Conservation (phyloP, 306 rosid genomes). For the Delonix regia region DNA sequence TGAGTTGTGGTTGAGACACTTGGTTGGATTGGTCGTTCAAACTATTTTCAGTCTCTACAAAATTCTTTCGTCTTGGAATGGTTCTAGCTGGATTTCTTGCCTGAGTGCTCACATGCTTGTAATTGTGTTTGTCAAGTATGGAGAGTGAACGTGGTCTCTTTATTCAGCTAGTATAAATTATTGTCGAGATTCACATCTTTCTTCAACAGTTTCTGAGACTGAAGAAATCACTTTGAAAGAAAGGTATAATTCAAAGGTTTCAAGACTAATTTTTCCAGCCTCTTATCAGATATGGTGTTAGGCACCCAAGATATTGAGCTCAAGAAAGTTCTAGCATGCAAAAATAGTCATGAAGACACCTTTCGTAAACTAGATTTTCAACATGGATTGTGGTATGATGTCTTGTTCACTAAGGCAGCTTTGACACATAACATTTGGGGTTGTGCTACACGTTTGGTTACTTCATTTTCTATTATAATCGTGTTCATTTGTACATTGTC, state of each 20-base stretch:
- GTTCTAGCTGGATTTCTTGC: background rate
- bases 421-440: background rate
- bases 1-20: too few relatives aligned
- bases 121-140: background rate
- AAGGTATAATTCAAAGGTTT: too few relatives aligned
- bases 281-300: background rate
- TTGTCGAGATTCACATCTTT: background rate
- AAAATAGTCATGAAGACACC: background rate
- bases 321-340: background rate
- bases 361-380: background rate
- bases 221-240: background rate
- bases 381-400: background rate
- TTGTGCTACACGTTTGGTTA: background rate
- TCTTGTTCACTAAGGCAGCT: constrained; percentile 8
- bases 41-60: background rate
- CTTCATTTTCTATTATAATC: background rate
- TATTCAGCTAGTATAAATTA: background rate
- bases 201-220: background rate
- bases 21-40: background rate
- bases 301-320: background rate
- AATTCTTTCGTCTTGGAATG: background rate
- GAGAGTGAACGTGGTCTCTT: constrained; percentile 5
- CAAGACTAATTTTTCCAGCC: background rate
- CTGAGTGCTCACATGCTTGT: background rate
- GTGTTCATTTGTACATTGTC: background rate